Evolutionary conservation across 2,329 filamentous ascomycete genomes (phyloP), one percentile per base, ranked within the genome.

Genomic region (Sarocladium strictum): DNA sequence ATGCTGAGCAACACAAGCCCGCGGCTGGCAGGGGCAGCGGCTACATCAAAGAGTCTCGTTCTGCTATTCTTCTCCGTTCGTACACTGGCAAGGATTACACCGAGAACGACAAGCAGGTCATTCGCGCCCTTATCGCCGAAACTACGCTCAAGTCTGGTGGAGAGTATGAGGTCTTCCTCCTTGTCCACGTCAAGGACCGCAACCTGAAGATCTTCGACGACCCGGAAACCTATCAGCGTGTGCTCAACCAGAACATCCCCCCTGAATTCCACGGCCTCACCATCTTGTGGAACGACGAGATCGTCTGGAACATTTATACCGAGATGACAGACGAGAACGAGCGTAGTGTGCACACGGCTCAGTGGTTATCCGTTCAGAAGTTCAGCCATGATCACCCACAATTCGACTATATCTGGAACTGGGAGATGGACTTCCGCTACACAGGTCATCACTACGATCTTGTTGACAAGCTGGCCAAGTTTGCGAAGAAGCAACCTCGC

Each of bases 401-500:
- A 62, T 94, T 89, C 59, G 87, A 92, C 61, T 90, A 81, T 62
- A 78, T 90, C 61, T 94, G 89, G 88, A 92, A 93, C 66, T 92
- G 88, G 89, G 90, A 94, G 65, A 88, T 90, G 71, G 89, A 94
- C 64, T 84, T 86, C 29, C 80, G 90, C 49, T 87, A 87, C 64
- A 90, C 85, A 0, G 89, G 89, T 9, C 88, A 94, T 59, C 85
- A 91, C 70, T 92, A 93, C 68, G 86, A 93, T 61, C 81, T 93
- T 59, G 80, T 90, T 41, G 79, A 86, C 60, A 84, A 84, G 58
- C 69, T 90, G 7, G 70, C 72, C 21, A 69, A 76, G 1, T 90
- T 89, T 71, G 80, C 81, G 24, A 79, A 78, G 67, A 78, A 77
- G 57, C 86, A 90, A 67, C 87, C 87, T 9, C 81, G 87, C 55